Evolutionary conservation across 805 yeast species (phyloP), one percentile per base, ranked within the genome.

Genomic region (Spathaspora girioi): DNA sequence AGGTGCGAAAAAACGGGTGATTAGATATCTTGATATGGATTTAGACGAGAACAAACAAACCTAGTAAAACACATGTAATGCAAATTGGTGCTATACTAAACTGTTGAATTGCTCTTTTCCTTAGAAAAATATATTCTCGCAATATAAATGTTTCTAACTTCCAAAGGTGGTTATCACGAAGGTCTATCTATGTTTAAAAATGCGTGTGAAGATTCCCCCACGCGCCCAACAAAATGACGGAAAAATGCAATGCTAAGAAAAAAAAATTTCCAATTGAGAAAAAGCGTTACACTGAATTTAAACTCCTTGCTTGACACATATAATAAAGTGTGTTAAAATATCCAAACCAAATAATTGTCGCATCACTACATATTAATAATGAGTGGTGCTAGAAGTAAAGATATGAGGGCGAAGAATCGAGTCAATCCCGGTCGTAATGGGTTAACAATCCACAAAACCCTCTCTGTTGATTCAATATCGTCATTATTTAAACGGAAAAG

Each of bases 391-490:
- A 35, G 14, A 35, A 35, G 17, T 35, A 14, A 23, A 23, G 26
- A 29, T 29, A 29, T 35, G 11, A 14, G 40, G 17, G 3, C 9
- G 17, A 35, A 35, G 15, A 35, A 32, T 32, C 12, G 18, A 15
- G 40, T 11, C 17, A 7, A 35, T 15, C 17, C 40, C 15, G 11
- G 18, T 35, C 11, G 14, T 10, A 35, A 35, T n/a, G 32, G 38
- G 19, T 26, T 44, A 8, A 15, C 38, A 12, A 38, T 44, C 9
- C 38, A 29, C 17, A 44, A 75, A 52, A 65, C 74, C 11, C 64
- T 73, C 45, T 72, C 77, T 2, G 73, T 73, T 52, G 78, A 73
- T 45, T 59, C 70, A 45, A 62, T 73, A 52, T 59, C 70, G 4
- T 67, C 69, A 14, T 63, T 70, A 38, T 70, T 70, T 55, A 64